Evolutionary conservation across 2,329 filamentous ascomycete genomes (phyloP), one percentile per base, ranked within the genome.

Genomic region (Neonectria punicea): DNA sequence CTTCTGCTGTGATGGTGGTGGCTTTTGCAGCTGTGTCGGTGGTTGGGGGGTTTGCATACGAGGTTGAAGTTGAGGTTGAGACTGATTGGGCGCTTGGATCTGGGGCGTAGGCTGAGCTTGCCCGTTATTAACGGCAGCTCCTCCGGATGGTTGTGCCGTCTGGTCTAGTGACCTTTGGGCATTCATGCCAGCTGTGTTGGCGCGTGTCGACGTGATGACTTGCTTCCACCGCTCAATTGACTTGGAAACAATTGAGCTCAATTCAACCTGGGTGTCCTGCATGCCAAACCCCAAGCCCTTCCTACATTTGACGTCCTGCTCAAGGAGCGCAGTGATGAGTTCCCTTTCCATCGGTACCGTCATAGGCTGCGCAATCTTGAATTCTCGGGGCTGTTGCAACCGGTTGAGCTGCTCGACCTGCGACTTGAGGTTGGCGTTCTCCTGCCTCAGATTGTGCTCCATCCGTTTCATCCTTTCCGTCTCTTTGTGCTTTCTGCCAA

Each of bases 161-260:
- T 81, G 80, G 18, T 84, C 82, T 13, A 90, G 75, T 2, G 84
- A 70, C 49, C 80, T 81, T 68, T 90, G 88, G 3, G 82, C 80
- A 53, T 78, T 77, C 78, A 89, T 82, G 18, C 86, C 85, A 16
- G 67, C 68, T n/a, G 72, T 72, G 3, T 78, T 75, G 5, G 78
- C 79, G 44, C 86, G 81, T 2, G 83, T 80, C 6, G 86, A 83
- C n/a, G 82, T 79, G 13, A 90, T 85, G 16, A 90, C 86, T 5
- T 79, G 81, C 77, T 89, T 90, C 89, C 89, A 91, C 32, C 87
- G 82, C 47, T 86, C 84, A 62, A 91, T 89, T 2, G 84, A 84
- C n/a, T 81, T 80, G 7, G 85, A 78, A 6, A 89, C 83, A 41
- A 87, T 73, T 0, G 83, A 82, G 64, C 81, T 80, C 1, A 90